Evolutionary conservation across 495 filamentous ascomycete genomes (phyloP).

Genomic region (Tetracladium setigerum): DNA sequence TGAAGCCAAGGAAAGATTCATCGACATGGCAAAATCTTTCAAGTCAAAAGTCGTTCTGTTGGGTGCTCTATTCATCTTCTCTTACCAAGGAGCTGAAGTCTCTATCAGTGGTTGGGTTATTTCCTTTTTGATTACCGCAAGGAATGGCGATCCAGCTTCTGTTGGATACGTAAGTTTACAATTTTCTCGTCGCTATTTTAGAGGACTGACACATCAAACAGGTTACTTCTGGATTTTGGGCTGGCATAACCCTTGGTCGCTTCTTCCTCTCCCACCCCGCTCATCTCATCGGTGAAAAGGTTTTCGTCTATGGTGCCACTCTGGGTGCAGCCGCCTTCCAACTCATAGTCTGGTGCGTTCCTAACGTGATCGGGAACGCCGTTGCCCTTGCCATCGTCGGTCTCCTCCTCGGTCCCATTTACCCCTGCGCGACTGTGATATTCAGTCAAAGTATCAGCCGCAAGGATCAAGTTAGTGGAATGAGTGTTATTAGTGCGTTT

Average conservation of each 20-base stretch:
- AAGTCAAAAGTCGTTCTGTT: constrained; percentile 56
- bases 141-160: constrained; percentile 52
- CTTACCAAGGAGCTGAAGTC: constrained; percentile 75
- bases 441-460: constrained; percentile 55
- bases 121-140: constrained; percentile 64
- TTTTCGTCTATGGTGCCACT: constrained; percentile 53
- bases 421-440: constrained; percentile 62
- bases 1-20: constrained; percentile 26
- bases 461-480: constrained; percentile 54
- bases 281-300: constrained; percentile 58
- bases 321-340: constrained; percentile 56
- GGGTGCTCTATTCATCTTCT: constrained; percentile 71
- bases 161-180: constrained; percentile 54
- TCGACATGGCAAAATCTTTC: constrained; percentile 33
- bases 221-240: constrained; percentile 77
- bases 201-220: no score
- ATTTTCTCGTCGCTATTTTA: no score
- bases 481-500: constrained; percentile 64
- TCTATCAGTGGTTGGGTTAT: constrained; percentile 77
- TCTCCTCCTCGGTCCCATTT: constrained; percentile 68
- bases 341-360: constrained; percentile 67
- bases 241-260: constrained; percentile 65
- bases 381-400: constrained; percentile 68
- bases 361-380: constrained; percentile 61
- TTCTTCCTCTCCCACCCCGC: constrained; percentile 59